Conservation (phyloP, 2,329 filamentous ascomycete genomes). For the Ustilaginoidea virens region DNA sequence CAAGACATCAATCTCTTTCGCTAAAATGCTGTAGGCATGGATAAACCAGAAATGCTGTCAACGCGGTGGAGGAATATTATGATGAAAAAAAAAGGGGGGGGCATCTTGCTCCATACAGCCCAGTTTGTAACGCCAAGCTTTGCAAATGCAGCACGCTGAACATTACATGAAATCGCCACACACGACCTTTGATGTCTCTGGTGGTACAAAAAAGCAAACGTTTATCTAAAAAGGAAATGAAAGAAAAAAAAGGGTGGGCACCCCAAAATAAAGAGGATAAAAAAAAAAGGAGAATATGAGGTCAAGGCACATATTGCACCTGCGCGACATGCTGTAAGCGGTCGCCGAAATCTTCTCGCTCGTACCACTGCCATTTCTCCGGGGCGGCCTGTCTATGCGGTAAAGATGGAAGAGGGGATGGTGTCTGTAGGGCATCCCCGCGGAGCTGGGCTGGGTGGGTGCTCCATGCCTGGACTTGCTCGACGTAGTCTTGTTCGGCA, state of each 20-base stretch:
- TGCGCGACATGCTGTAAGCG: conserved; percentile 10
- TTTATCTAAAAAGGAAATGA: background rate
- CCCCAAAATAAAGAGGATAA: background rate
- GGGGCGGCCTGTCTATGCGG: conserved; percentile 6
- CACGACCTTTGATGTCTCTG: too few species aligned
- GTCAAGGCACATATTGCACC: conserved; percentile 16
- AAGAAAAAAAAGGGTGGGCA: background rate
- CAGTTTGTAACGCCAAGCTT: too few species aligned
- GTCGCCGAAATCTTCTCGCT: conserved; percentile 17
- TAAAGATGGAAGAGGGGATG: too few species aligned
- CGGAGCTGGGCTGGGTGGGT: too few species aligned
- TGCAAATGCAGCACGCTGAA: too few species aligned
- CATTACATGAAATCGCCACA: too few species aligned
- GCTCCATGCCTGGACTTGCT: too few species aligned
- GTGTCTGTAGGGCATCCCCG: too few species aligned
- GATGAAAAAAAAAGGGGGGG: background rate
- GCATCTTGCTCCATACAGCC: too few species aligned
- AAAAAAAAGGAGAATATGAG: background rate
- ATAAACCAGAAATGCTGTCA: background rate
- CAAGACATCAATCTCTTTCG: too few species aligned
- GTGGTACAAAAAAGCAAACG: too few species aligned
- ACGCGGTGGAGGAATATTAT: background rate
- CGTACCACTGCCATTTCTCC: conserved; percentile 19
- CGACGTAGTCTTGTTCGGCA: too few species aligned
- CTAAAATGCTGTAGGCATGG: conserved; percentile 1